These are phyloP conservation scores for Xylariaceae sp. DNA, from an alignment of 2,329 filamentous ascomycete genomes.

Conservation along the genomic window DNA sequence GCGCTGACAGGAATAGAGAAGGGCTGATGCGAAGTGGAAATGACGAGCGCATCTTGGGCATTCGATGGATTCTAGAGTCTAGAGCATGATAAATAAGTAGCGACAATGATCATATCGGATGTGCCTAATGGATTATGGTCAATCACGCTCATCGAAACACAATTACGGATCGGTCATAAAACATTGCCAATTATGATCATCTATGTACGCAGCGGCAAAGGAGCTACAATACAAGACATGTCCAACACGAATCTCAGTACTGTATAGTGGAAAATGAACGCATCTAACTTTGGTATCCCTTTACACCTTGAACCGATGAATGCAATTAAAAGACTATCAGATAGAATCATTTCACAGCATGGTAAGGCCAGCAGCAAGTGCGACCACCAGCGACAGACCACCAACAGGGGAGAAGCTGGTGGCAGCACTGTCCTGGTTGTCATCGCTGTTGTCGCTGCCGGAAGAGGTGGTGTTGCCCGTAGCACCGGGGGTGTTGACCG, in stretches of 20 bases:
- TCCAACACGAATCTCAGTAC: neutral
- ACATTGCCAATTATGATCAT: too few relatives aligned
- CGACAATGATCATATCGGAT: too few relatives aligned
- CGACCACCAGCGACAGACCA: neutral
- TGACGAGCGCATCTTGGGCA: too few relatives aligned
- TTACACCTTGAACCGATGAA: neutral
- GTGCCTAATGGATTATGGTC: too few relatives aligned
- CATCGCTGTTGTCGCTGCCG: neutral
- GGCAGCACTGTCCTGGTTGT: constrained; percentile 10
- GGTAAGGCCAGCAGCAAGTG: constrained; percentile 1
- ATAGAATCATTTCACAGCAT: constrained; percentile 1
- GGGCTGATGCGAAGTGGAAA: too few relatives aligned
- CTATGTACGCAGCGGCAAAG: too few relatives aligned
- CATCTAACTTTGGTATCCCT: neutral
- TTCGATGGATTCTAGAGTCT: too few relatives aligned
- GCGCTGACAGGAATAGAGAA: too few relatives aligned
- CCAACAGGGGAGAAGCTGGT: constrained; percentile 1
- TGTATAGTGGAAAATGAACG: neutral
- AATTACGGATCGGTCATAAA: too few relatives aligned
- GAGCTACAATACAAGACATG: too few relatives aligned
- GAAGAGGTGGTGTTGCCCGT: constrained; percentile 4
- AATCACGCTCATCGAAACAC: too few relatives aligned
- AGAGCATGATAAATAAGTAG: too few relatives aligned
- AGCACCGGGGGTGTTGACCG: constrained; percentile 17
- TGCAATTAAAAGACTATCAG: constrained; percentile 3